These are phyloP conservation scores for Populus deltoides DNA, from an alignment of 345 rosid genomes.

Conservation along the genomic window DNA sequence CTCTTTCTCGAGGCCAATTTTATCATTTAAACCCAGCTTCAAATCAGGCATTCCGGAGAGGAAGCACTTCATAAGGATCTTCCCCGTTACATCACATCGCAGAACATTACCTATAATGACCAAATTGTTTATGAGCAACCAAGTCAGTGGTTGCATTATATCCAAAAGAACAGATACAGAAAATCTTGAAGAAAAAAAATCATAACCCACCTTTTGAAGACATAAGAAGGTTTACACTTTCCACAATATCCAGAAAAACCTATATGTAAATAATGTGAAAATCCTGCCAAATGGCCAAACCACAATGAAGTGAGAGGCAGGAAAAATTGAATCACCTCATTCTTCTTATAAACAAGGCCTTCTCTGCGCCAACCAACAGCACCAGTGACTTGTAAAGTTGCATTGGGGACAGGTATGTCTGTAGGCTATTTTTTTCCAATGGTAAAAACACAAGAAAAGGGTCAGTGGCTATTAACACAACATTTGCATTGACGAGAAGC, in stretches of 20 bases:
- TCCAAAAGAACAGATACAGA: background rate
- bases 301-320: background rate
- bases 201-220: conserved; percentile 76
- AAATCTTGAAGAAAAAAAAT: background rate
- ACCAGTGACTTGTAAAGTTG: conserved; percentile 98
- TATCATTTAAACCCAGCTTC: conserved; percentile 97
- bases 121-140: conserved; percentile 20
- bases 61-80: conserved; percentile 97
- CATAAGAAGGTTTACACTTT: conserved; percentile 97
- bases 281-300: conserved; percentile 11
- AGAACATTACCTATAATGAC: conserved; percentile 70
- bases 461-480: conserved; percentile 2
- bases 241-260: conserved; percentile 98
- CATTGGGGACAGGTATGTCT: conserved; percentile 95
- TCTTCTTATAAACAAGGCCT: conserved; percentile 93
- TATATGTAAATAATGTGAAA: conserved; percentile 30
- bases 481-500: conserved; percentile 4
- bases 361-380: conserved; percentile 99
- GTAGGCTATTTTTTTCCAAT: conserved; percentile 46
- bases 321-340: conserved; percentile 58
- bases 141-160: background rate
- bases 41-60: conserved; percentile 99
- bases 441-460: background rate
- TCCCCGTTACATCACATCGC: conserved; percentile 97
- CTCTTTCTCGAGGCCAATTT: conserved; percentile 98